Conservation (phyloP, 1,284 basidiomycete species). For the Violaceomyces palustris region DNA sequence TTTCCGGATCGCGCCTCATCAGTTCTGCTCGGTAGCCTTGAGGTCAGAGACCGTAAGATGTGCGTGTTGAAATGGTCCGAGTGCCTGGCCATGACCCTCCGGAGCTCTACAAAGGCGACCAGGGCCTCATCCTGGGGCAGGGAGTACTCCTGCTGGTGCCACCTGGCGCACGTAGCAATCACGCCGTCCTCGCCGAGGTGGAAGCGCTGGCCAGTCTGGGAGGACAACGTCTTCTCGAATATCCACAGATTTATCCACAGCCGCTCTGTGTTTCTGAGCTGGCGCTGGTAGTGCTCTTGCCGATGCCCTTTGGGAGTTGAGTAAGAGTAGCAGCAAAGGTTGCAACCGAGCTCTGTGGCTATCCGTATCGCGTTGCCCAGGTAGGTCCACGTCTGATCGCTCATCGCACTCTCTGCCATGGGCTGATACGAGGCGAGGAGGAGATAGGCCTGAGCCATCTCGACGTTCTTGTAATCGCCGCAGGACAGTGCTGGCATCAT, state of each 20-base stretch:
- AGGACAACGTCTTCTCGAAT: slow-evolving; percentile 24
- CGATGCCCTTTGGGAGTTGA: neutral
- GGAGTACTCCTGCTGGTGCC: slow-evolving; percentile 17
- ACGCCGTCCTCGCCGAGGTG: slow-evolving; percentile 28
- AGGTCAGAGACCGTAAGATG: slow-evolving; percentile 10
- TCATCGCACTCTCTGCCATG: slow-evolving; percentile 14
- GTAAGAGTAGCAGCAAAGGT: slow-evolving; percentile 21
- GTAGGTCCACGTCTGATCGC: slow-evolving; percentile 26
- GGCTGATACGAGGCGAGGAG: slow-evolving; percentile 16
- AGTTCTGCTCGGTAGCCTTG: neutral
- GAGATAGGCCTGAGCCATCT: slow-evolving; percentile 29
- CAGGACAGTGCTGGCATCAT: slow-evolving; percentile 13
- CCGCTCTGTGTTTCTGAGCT: slow-evolving; percentile 27
- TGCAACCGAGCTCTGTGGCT: slow-evolving; percentile 27
- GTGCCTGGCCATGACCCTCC: slow-evolving; percentile 16
- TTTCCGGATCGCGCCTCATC: too few species aligned
- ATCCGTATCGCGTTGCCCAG: slow-evolving; percentile 25
- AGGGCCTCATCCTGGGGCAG: slow-evolving; percentile 29
- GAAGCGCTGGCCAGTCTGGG: slow-evolving; percentile 28
- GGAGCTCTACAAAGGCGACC: slow-evolving; percentile 25
- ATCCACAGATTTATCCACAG: slow-evolving; percentile 34
- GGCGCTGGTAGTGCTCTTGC: slow-evolving; percentile 21
- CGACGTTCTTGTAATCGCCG: slow-evolving; percentile 29
- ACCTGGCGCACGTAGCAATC: slow-evolving; percentile 15
- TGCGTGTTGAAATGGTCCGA: slow-evolving; percentile 19